Base-by-base conservation (phyloP, 225 moss, liverwort and hornwort genomes). In the Pleurozium schreberi region DNA sequence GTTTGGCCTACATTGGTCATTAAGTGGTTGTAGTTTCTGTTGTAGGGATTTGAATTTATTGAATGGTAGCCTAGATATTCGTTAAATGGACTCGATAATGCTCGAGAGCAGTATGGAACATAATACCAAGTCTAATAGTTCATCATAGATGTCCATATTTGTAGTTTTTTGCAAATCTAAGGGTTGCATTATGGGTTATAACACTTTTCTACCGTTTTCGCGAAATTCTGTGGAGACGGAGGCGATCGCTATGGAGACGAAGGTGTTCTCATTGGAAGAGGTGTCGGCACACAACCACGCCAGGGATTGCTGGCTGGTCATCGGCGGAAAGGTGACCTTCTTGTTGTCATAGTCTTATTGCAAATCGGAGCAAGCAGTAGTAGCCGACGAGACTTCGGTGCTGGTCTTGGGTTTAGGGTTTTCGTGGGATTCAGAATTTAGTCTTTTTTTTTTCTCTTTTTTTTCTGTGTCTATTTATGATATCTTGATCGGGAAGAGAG, bases 291-390 rank as follows among this genome's bases (percentile, higher is more conserved):
- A 93, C 91, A 95, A 92, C 90, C 92, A 93, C 65, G 87, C 93
- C 80, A 92, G 89, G 75, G 93, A 93, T 89, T 95, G 95, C 91
- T 95, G 95, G 95, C 93, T 95, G 18, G 93, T 95, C 74, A 92
- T 95, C 85, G 93, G 90, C 30, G 95, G 95, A 6, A 95, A 95
- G 95, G 95, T 95, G 79, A 88, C 86, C 75, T 87, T 28, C 62
- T 30, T 78, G 23, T 47, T 34, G 42, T 5, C 74, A 38, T 47
- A 27, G 16, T 52, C 28, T 63, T 80, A 31, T 19, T 58, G 49
- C 81, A 10, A 74, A 59, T 58, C 42, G 25, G 81, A 75, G 25
- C 75, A 80, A 16, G 30, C 25, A 31, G 53, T 42, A 42, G 12
- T 26, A 14, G 61, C 26, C 12, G 49, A 79, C 1, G 74, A 34